phyloP scores from a whole-genome alignment of 1,284 basidiomycete species.

The Puccinia triticina region DNA sequence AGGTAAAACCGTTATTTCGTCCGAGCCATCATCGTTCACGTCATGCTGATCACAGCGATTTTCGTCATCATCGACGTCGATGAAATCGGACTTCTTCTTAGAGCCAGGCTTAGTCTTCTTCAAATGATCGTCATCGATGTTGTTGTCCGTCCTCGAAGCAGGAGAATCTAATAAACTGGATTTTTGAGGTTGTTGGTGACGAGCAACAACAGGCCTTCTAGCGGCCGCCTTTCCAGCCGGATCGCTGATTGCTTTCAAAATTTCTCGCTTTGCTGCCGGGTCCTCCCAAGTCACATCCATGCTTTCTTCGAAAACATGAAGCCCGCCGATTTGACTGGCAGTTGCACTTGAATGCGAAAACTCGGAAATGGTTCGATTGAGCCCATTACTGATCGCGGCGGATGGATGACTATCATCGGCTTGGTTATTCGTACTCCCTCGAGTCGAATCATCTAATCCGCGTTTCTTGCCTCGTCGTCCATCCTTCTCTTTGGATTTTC shows the following conservation, averaged over 20 bases:
- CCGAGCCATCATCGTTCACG: background rate
- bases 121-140: background rate
- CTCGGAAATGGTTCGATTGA: conserved; percentile 40
- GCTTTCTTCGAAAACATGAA: conserved; percentile 33
- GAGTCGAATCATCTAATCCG: conserved; percentile 22
- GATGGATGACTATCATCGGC: conserved; percentile 17
- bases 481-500: conserved; percentile 37
- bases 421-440: background rate
- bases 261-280: conserved; percentile 35
- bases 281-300: conserved; percentile 50
- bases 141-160: background rate
- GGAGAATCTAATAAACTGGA: background rate
- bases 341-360: conserved; percentile 13
- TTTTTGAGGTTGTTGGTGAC: background rate
- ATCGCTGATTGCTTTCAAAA: conserved; percentile 36
- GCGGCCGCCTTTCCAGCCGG: background rate
- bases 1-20: background rate
- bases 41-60: background rate
- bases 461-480: conserved; percentile 18
- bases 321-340: background rate
- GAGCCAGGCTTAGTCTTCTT: conserved; percentile 1
- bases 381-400: conserved; percentile 12
- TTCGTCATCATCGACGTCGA: background rate
- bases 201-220: background rate
- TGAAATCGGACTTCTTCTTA: background rate